Evolutionary conservation across 176 grass and related monocot species (phyloP), one percentile per base, ranked within the genome.

Genomic region (Rhynchospora breviuscula): DNA sequence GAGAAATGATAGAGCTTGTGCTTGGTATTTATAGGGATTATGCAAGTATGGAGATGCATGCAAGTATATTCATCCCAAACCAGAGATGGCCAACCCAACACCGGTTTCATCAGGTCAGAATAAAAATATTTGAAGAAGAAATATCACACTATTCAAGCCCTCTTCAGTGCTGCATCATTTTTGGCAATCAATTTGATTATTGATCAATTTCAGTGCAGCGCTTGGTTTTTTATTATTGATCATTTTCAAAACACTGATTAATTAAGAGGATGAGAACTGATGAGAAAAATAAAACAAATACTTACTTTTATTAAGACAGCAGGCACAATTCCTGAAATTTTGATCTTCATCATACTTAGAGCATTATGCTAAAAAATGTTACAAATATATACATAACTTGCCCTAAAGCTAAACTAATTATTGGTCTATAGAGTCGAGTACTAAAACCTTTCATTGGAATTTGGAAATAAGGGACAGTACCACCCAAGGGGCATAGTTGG

Each of bases 11-110:
- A 10, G 7, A 49, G n/a, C 49, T 64, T 18, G 9, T 51, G 0
- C 3, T 49, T 52, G 40, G 72, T 29, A 62, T n/a, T 83, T 79
- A 4, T 85, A 94, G 92, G 92, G 90, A 11, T 43, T 85, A 11
- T 94, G 92, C 85, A 97, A 90, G 51, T 90, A 78, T 68, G 88
- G 90, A 78, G 94, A 97, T 82, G 44, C 85, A 56, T 94, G 95
- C 63, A 94, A 85, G 81, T 97, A 91, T 84, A 83, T 92, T 87
- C 94, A 97, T 85, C 90, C 92, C 0, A 97, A 89, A 88, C 75
- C 77, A 21, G 70, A 65, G 33, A 59, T 65, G 52, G 84, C 61
- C 45, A 90, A 62, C 59, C 83, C 85, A 13, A 59, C 67, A 15
- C 57, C 79, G 69, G 63, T 75, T 79, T 35, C 85, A 23, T 59